A percentile compares a stretch with the other conserved stretches of the same genome.
These are phyloP conservation scores for Lachancea lanzarotensis DNA, from an alignment of 805 yeast species.

Conservation along the genomic window DNA sequence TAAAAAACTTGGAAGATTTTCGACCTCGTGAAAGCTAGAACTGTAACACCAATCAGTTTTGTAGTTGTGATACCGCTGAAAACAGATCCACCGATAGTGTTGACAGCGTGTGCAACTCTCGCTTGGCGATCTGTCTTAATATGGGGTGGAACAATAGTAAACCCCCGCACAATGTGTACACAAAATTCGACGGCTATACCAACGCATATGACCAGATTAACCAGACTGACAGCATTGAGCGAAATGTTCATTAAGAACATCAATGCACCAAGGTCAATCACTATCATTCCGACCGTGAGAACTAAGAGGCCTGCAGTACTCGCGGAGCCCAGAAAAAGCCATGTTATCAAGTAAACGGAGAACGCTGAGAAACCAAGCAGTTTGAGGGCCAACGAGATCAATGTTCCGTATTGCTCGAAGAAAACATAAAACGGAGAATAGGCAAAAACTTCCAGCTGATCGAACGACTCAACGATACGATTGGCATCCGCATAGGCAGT, in stretches of 20 bases:
- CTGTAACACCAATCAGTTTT: slow-evolving; percentile 79
- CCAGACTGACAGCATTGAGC: slow-evolving; percentile 83
- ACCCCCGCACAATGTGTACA: slow-evolving; percentile 77
- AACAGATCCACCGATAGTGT: slow-evolving; percentile 83
- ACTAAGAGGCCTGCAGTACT: slow-evolving; percentile 52
- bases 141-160: slow-evolving; percentile 40
- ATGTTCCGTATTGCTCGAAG: slow-evolving; percentile 78
- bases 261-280: slow-evolving; percentile 71
- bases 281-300: slow-evolving; percentile 53
- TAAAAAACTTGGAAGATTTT: slow-evolving; percentile 87
- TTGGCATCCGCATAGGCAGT: slow-evolving; percentile 67
- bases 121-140: slow-evolving; percentile 33
- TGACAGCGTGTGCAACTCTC: slow-evolving; percentile 49
- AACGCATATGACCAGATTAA: slow-evolving; percentile 83
- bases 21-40: slow-evolving; percentile 79
- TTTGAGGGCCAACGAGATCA: slow-evolving; percentile 50
- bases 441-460: slow-evolving; percentile 64
- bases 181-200: slow-evolving; percentile 95
- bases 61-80: slow-evolving; percentile 87
- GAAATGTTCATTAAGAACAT: slow-evolving; percentile 72
- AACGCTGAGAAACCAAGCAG: slow-evolving; percentile 47
- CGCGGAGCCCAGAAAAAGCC: slow-evolving; percentile 59
- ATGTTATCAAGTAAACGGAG: slow-evolving; percentile 47
- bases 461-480: slow-evolving; percentile 55
- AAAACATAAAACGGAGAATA: slow-evolving; percentile 90